These are phyloP conservation scores for Vicia villosa DNA, from an alignment of 306 rosid species.

Conservation along the genomic window DNA sequence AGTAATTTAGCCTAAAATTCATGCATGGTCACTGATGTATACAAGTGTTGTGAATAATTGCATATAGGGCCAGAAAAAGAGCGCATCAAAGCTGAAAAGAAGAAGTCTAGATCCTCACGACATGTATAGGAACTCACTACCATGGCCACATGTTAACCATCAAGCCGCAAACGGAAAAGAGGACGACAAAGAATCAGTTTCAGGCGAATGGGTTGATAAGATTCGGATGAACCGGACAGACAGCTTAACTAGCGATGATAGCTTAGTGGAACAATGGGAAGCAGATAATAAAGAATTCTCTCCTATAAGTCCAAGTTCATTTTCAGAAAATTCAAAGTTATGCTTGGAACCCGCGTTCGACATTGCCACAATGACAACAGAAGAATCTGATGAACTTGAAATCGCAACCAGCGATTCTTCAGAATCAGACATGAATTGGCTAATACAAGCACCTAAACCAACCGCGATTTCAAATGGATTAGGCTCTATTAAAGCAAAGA, in stretches of 20 bases:
- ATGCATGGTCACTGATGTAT: constrained; percentile 8
- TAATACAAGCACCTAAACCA: constrained; percentile 44
- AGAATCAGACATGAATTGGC: constrained; percentile 81
- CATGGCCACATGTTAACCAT: constrained; percentile 50
- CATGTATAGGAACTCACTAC: constrained; percentile 44
- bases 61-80: constrained; percentile 46
- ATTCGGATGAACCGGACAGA: constrained; percentile 55
- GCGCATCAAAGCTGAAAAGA: constrained; percentile 52
- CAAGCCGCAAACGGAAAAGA: constrained; percentile 40
- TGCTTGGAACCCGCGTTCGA: constrained; percentile 48
- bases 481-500: constrained; percentile 50
- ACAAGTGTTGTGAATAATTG: not conserved
- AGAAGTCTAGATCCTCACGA: constrained; percentile 79
- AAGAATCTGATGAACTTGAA: constrained; percentile 78
- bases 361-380: constrained; percentile 36
- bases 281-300: constrained; percentile 50
- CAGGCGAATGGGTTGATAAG: constrained; percentile 68
- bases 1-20: not conserved
- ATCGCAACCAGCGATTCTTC: constrained; percentile 81
- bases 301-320: constrained; percentile 48
- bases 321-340: constrained; percentile 50
- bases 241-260: constrained; percentile 54
- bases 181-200: constrained; percentile 61
- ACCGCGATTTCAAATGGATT: constrained; percentile 49
- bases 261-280: constrained; percentile 66